phyloP scores from a whole-genome alignment of 495 filamentous ascomycete genomes.

The Xylaria longipes region DNA sequence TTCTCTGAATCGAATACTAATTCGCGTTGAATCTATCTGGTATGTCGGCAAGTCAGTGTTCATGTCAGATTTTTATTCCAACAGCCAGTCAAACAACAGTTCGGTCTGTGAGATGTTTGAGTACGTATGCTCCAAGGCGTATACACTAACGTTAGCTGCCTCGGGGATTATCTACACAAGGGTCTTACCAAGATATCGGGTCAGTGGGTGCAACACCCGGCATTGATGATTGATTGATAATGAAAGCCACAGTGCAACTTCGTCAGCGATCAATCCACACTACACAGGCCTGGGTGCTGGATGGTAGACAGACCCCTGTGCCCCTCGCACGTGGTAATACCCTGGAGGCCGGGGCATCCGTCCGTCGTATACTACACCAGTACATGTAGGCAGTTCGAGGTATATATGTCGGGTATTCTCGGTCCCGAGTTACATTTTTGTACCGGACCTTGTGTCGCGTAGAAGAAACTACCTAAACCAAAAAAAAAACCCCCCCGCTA shows the following conservation, averaged over 20 bases:
- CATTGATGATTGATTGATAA: constrained; percentile 16
- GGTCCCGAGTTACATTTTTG: background rate
- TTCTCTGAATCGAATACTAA: background rate
- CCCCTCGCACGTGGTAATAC: background rate
- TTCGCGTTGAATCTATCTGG: background rate
- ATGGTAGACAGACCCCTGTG: background rate
- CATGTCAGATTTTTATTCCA: constrained; percentile 1
- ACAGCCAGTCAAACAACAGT: background rate
- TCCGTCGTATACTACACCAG: background rate
- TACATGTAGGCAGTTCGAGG: background rate
- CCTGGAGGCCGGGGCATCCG: background rate
- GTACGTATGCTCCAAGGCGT: background rate
- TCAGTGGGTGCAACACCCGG: constrained; percentile 5
- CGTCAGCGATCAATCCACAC: background rate
- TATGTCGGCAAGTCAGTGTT: background rate
- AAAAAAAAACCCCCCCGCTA: background rate
- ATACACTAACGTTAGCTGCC: background rate
- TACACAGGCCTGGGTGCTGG: background rate
- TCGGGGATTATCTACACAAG: constrained; percentile 9
- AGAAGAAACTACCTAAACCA: background rate
- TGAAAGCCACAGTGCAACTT: constrained; percentile 7
- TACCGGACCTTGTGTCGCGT: background rate
- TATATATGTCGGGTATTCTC: too few relatives aligned
- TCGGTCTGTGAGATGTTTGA: background rate
- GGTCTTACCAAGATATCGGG: constrained; percentile 27